phyloP scores from a whole-genome alignment of 768 basidiomycete species.

The Dacryopinax spathularia region DNA sequence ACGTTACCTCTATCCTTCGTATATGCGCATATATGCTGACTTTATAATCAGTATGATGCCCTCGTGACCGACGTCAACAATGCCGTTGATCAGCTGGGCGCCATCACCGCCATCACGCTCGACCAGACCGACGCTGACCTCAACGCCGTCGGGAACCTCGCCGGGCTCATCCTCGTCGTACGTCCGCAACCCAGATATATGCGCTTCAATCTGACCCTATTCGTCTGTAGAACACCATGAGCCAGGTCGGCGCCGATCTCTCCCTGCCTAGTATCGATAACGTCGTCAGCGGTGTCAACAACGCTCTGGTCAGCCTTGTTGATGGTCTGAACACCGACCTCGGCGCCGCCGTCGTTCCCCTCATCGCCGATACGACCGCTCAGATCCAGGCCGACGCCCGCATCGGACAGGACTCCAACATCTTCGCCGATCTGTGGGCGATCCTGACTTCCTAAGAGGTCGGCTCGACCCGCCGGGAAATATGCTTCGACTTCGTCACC shows the following conservation, averaged over 20 bases:
- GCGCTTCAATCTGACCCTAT: background rate
- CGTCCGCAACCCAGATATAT: background rate
- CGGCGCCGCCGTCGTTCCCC: background rate
- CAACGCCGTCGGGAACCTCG: background rate
- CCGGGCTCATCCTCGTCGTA: background rate
- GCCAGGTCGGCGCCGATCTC: background rate
- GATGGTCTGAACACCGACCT: background rate
- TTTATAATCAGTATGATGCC: background rate
- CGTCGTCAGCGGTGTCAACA: background rate
- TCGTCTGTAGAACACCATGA: background rate
- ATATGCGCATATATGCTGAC: background rate
- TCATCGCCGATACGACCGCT: background rate
- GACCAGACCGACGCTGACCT: background rate
- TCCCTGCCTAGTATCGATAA: background rate
- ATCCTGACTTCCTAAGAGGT: background rate
- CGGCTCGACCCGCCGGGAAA: too few species aligned
- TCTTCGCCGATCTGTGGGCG: background rate
- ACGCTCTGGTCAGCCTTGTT: background rate
- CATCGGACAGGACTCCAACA: background rate
- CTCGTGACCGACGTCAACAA: background rate
- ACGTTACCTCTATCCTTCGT: background rate
- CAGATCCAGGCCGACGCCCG: background rate
- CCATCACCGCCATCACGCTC: background rate
- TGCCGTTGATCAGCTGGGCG: background rate
- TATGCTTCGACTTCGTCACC: background rate